These are phyloP conservation scores for Camillea tinctor DNA, from an alignment of 2,329 filamentous ascomycete genomes.

Conservation along the genomic window DNA sequence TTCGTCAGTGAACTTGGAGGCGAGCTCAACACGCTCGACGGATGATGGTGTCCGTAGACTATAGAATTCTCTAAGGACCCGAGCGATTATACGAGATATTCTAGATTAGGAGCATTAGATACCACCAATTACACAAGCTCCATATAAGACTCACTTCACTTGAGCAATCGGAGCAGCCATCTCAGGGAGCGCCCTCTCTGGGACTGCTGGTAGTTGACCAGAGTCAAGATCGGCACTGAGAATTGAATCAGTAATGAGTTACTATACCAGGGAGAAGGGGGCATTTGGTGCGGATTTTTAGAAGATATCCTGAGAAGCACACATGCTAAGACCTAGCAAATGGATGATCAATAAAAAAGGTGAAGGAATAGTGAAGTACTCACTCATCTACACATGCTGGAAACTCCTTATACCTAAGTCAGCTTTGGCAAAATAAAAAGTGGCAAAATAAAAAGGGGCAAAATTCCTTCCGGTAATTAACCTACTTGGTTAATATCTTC, in stretches of 20 bases:
- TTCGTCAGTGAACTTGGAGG: conserved; percentile 40
- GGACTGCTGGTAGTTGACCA: not conserved
- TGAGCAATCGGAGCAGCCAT: conserved; percentile 47
- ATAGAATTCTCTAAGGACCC: conserved; percentile 45
- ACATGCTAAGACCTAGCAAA: not conserved
- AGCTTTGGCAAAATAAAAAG: not conserved
- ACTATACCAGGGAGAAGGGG: not conserved
- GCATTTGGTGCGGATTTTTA: not conserved
- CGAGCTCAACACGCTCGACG: conserved; percentile 34
- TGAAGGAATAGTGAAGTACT: not conserved
- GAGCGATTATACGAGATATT: conserved; percentile 42
- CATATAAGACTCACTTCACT: conserved; percentile 30
- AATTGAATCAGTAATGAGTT: not conserved
- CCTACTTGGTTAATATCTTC: conserved; percentile 4
- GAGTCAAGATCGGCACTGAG: conserved; percentile 37
- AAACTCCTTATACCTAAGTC: conserved; percentile 44
- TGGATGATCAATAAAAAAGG: not conserved
- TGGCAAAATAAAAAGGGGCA: not conserved
- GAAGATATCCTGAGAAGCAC: not conserved
- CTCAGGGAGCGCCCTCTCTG: conserved; percentile 21
- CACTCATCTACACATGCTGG: conserved; percentile 54
- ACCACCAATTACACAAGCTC: too few relatives aligned
- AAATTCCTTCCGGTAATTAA: not conserved
- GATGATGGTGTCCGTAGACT: conserved; percentile 31
- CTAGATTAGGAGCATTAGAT: not conserved